Conservation (phyloP, 2,329 filamentous ascomycete genomes). For the Xylariaceae sp. region DNA sequence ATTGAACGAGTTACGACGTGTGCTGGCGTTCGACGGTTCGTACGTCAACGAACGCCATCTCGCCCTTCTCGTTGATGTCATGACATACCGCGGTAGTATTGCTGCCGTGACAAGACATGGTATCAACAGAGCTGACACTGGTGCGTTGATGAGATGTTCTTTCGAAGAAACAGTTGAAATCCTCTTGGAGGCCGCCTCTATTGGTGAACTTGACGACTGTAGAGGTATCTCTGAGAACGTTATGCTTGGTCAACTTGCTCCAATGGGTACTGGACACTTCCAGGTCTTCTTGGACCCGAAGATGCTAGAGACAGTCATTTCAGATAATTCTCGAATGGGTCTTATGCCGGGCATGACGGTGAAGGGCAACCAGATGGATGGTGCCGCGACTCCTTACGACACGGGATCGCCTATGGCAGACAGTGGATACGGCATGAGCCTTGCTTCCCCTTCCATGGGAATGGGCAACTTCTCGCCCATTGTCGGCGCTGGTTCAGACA, state of each 20-base stretch:
- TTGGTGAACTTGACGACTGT: constrained; percentile 94
- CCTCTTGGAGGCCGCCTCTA: constrained; percentile 87
- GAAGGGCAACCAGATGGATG: constrained; percentile 69
- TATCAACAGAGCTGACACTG: constrained; percentile 96
- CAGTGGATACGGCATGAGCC: constrained; percentile 56
- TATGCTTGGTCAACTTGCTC: constrained; percentile 94
- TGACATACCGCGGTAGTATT: constrained; percentile 90
- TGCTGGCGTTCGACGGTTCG: constrained; percentile 96
- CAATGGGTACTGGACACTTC: constrained; percentile 94
- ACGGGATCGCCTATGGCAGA: constrained; percentile 74
- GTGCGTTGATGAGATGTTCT: constrained; percentile 97
- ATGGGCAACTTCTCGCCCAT: constrained; percentile 71
- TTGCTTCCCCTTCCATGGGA: constrained; percentile 52
- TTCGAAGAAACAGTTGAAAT: constrained; percentile 99
- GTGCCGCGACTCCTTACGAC: constrained; percentile 92
- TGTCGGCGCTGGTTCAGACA: constrained; percentile 67
- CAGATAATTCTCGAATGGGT: constrained; percentile 81
- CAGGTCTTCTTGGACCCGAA: constrained; percentile 88
- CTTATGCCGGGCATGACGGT: constrained; percentile 73
- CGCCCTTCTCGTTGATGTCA: constrained; percentile 90
- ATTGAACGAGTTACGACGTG: constrained; percentile 81
- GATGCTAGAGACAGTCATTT: constrained; percentile 93
- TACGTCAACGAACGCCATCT: constrained; percentile 99
- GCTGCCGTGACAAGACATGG: constrained; percentile 97
- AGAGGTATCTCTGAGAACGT: constrained; percentile 98